Evolutionary conservation across 2,329 filamentous ascomycete species (phyloP).

Genomic region (Lachnellula willkommii): DNA sequence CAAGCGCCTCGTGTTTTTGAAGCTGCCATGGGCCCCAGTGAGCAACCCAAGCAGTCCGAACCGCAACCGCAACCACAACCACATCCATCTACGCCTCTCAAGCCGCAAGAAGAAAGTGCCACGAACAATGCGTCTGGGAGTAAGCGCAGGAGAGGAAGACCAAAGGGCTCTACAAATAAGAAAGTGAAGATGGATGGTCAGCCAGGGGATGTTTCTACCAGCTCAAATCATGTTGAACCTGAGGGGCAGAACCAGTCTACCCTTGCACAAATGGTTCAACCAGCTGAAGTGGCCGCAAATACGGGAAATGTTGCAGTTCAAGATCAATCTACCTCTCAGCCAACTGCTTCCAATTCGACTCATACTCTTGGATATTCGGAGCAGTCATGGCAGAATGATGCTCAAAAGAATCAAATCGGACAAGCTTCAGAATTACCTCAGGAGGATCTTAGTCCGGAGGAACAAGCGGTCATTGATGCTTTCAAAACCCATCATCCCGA

Average conservation of each 20-base stretch:
- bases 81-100: constrained; percentile 16
- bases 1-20: constrained; percentile 16
- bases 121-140: constrained; percentile 18
- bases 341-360: constrained; percentile 9
- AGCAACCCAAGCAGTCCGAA: constrained; percentile 13
- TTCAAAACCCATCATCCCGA: constrained; percentile 22
- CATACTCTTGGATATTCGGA: constrained; percentile 18
- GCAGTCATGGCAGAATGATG: constrained; percentile 23
- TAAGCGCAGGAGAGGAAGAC: constrained; percentile 37
- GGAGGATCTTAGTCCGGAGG: constrained; percentile 31
- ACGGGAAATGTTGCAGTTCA: constrained; percentile 7
- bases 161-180: constrained; percentile 49
- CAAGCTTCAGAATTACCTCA: constrained; percentile 5
- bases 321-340: constrained; percentile 3
- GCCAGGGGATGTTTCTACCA: constrained; percentile 8
- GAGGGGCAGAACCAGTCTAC: constrained; percentile 13
- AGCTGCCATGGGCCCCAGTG: constrained; percentile 1
- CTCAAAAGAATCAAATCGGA: constrained; percentile 10
- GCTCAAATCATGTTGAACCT: constrained; percentile 5
- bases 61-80: constrained; percentile 11
- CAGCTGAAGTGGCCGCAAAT: constrained; percentile 14
- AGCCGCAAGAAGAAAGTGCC: constrained; percentile 12
- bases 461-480: constrained; percentile 30
- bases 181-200: constrained; percentile 19
- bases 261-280: constrained; percentile 11